These are phyloP conservation scores for Diaporthe sp. DNA, from an alignment of 2,329 filamentous ascomycete genomes.

Conservation along the genomic window DNA sequence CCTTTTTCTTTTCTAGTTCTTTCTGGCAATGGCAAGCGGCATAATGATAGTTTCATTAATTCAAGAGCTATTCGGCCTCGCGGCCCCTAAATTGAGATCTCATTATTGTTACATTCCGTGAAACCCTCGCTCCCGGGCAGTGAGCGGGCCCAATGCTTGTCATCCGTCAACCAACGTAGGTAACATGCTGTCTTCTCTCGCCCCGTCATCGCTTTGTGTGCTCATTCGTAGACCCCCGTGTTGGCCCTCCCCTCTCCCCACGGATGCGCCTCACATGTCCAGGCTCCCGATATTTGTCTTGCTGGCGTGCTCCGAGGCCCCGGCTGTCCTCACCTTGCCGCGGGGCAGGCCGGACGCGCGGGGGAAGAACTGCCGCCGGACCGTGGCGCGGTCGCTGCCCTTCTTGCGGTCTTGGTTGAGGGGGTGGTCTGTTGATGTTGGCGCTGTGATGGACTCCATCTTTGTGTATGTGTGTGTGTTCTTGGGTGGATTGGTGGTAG, in stretches of 20 bases:
- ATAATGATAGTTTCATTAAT: neutral
- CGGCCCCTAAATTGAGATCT: slow-evolving; percentile 11
- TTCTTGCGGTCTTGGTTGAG: slow-evolving; percentile 34
- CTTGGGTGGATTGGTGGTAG: neutral
- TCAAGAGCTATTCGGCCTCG: neutral
- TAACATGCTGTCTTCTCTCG: neutral
- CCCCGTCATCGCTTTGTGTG: neutral
- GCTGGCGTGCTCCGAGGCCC: slow-evolving; percentile 38
- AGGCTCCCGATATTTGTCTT: slow-evolving; percentile 32
- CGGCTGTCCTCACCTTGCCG: slow-evolving; percentile 39
- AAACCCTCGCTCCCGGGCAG: neutral
- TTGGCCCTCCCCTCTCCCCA: neutral
- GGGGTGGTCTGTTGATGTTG: slow-evolving; percentile 30
- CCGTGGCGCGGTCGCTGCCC: slow-evolving; percentile 21
- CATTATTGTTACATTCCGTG: neutral
- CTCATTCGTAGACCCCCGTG: neutral
- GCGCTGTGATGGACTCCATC: slow-evolving; percentile 34
- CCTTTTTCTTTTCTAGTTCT: neutral
- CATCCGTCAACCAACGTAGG: neutral
- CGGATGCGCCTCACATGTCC: neutral
- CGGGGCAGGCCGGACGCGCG: slow-evolving; percentile 39
- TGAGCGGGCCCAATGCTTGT: neutral
- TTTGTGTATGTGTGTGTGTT: neutral
- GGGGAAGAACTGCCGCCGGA: slow-evolving; percentile 35
- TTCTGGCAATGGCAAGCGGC: neutral